Evolutionary conservation across 345 rosid genomes (phyloP).

Genomic region (Salix viminalis): DNA sequence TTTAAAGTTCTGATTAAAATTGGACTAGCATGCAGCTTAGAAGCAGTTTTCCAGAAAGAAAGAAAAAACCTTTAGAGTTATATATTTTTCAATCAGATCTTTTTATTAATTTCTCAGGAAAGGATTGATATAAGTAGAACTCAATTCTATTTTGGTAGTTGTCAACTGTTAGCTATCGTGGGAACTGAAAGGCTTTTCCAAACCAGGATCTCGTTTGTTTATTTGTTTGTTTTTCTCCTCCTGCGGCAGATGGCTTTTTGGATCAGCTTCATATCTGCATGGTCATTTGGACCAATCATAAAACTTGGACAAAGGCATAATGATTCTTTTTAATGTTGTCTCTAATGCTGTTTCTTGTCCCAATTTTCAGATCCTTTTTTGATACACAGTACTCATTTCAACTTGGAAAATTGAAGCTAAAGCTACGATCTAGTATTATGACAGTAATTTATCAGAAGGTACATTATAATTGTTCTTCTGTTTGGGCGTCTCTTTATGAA

Average conservation of each 20-base stretch:
- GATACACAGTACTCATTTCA: constrained; percentile 77
- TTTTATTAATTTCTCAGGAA: neutral
- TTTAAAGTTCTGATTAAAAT: neutral
- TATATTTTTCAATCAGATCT: no score
- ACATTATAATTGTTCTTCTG: constrained; percentile 11
- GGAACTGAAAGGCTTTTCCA: neutral
- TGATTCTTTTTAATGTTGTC: neutral
- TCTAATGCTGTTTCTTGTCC: constrained; percentile 2
- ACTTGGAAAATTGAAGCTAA: constrained; percentile 74
- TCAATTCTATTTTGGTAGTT: neutral
- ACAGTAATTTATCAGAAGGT: constrained; percentile 76
- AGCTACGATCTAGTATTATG: constrained; percentile 82
- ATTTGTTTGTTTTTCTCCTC: no score
- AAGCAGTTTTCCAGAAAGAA: neutral
- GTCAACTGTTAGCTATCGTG: neutral
- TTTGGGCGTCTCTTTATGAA: neutral
- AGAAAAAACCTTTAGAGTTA: neutral
- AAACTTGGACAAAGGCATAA: no score
- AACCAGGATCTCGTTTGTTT: no score
- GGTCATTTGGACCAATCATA: neutral
- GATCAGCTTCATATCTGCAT: no score
- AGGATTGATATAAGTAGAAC: neutral
- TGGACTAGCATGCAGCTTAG: neutral
- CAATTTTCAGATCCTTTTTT: constrained; percentile 68
- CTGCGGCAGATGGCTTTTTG: no score